Evolutionary conservation across 2,329 filamentous ascomycete genomes (phyloP), one percentile per base, ranked within the genome.

Genomic region (Fusarium haematococcum): DNA sequence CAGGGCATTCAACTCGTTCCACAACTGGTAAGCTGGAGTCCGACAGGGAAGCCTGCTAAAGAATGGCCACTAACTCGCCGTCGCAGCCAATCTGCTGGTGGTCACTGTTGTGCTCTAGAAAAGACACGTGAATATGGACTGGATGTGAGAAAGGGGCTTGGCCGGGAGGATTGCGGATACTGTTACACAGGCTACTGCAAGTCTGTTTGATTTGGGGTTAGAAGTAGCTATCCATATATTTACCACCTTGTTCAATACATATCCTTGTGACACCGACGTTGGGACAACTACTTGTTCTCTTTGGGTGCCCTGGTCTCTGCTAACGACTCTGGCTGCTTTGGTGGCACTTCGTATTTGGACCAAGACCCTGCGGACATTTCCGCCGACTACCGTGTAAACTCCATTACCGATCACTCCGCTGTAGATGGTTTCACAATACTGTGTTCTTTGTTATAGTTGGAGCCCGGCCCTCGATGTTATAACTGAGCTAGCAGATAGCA

Each of bases 131-230:
- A 64, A 23, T 57, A 57, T 27, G 50, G 62, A 13, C 50, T 64
- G 5, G 62, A 64, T 41, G 48, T 58, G 16, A 64, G 48, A 45
- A 45, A 45, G 37, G 50, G 50, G 18, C 1, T 30, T 27, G 27
- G 35, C 2, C 25, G 50, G 5, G 62, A 64, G n/a, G 62, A 64
- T 23, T 64, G 50, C 27, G 37, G 50, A 23, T 57, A 45, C n/a
- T 57, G 62, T 27, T 57, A 57, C 27, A 57, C 62, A 11, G 50
- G 50, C 3, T 64, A 64, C 41, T 58, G 62, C 16, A 64, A 64
- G 27, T 43, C 45, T 18, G 59, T 37, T 23, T 63, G 35, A 23
- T 45, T 45, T 45, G 43, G 7, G 20, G 4, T 2, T 2, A 45
- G 43, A 3, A 25, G 43, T 45, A 25, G 13, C 20, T n/a, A n/a